A percentile compares a stretch with the other conserved stretches of the same genome.
These are phyloP conservation scores for Coemansia umbellata DNA, from an alignment of 192 early-diverging fungal species.

Conservation along the genomic window DNA sequence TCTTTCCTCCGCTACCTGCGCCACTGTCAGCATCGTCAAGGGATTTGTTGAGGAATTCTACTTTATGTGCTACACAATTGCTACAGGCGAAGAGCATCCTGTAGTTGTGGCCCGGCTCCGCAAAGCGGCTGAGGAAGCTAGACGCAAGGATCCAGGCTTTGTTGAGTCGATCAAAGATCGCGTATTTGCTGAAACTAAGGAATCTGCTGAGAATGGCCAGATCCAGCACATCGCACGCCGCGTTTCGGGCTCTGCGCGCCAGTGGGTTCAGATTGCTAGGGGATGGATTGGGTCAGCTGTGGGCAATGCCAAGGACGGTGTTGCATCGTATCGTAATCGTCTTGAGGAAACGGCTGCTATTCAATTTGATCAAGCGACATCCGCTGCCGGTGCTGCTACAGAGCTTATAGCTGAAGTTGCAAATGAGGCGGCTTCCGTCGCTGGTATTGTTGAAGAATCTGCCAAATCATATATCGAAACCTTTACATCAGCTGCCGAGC, in stretches of 20 bases:
- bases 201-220: conserved; percentile 7
- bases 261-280: conserved; percentile 45
- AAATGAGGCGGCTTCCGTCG: not conserved
- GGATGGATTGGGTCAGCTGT: conserved; percentile 37
- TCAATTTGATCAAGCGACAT: conserved; percentile 20
- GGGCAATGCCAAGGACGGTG: conserved; percentile 18
- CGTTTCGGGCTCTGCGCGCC: conserved; percentile 39
- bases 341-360: conserved; percentile 13
- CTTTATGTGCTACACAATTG: conserved; percentile 47
- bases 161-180: conserved; percentile 2
- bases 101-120: conserved; percentile 14
- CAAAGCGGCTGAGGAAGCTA: not conserved
- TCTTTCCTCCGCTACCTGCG: not conserved
- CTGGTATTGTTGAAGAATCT: not conserved
- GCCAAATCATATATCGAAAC: not conserved
- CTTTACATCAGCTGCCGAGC: not conserved
- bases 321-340: conserved; percentile 16
- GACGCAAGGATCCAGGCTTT: conserved; percentile 5
- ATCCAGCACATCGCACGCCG: conserved; percentile 19
- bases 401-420: conserved; percentile 1
- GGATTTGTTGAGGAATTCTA: conserved; percentile 37
- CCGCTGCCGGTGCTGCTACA: not conserved
- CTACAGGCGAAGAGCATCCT: conserved; percentile 40
- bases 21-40: conserved; percentile 1
- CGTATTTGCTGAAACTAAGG: not conserved